Evolutionary conservation across 257 asterid species (phyloP).

Genomic region (Misopates orontium): DNA sequence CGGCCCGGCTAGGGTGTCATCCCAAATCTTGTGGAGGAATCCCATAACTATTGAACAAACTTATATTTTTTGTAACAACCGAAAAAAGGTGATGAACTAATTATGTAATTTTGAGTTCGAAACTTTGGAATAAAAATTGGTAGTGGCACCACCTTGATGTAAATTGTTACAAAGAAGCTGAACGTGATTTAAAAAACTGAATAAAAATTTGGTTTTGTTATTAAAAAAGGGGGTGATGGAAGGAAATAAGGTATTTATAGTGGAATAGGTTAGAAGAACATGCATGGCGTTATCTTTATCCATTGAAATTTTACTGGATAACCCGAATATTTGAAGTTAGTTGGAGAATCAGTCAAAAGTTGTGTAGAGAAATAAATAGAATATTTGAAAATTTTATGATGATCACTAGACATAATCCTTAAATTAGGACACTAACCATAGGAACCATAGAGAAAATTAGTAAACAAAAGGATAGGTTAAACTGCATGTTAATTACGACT

Average conservation of each 20-base stretch:
- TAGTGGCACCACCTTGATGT: conserved; percentile 35
- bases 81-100: conserved; percentile 31
- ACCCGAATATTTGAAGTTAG: neutral
- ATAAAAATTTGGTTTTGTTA: too few relatives aligned
- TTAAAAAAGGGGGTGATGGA: neutral
- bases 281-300: conserved; percentile 3
- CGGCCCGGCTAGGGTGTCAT: conserved; percentile 83
- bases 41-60: conserved; percentile 41
- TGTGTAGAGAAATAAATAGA: neutral
- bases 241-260: conserved; percentile 31
- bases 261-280: neutral
- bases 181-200: neutral
- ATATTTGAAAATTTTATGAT: neutral
- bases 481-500: too few relatives aligned
- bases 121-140: neutral
- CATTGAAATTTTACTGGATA: conserved; percentile 18
- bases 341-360: neutral
- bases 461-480: too few relatives aligned
- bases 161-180: conserved; percentile 48
- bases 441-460: too few relatives aligned
- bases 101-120: neutral
- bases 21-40: conserved; percentile 76
- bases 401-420: neutral
- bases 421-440: too few relatives aligned
- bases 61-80: conserved; percentile 44